A percentile compares a stretch with the other conserved stretches of the same genome.
Evolutionary conservation across 2,329 filamentous ascomycete genomes (phyloP).

Genomic region (Pseudogymnoascus sp.): DNA sequence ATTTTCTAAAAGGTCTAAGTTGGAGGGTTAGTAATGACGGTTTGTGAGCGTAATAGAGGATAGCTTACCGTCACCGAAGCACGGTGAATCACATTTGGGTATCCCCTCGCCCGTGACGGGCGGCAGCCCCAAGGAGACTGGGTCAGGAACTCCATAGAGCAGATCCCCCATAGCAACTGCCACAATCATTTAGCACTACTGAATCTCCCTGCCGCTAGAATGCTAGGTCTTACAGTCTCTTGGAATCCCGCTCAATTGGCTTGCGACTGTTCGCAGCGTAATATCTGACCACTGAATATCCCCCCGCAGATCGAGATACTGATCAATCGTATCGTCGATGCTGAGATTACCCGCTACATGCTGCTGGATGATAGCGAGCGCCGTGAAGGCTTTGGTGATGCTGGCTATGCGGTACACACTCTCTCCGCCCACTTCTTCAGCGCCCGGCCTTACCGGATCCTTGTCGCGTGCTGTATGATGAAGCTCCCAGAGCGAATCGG

Average conservation of each 20-base stretch:
- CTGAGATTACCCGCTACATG: slow-evolving; percentile 23
- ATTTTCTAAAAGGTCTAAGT: slow-evolving; percentile 4
- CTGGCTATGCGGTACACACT: slow-evolving; percentile 13
- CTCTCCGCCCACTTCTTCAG: not conserved
- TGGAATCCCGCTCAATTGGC: slow-evolving; percentile 25
- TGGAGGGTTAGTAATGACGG: not conserved
- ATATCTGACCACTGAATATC: slow-evolving; percentile 24
- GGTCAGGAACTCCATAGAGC: not conserved
- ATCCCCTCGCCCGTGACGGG: not conserved
- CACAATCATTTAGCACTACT: not conserved
- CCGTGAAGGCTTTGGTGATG: slow-evolving; percentile 19
- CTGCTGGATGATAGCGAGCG: slow-evolving; percentile 24
- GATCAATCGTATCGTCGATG: slow-evolving; percentile 23
- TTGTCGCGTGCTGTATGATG: slow-evolving; percentile 11
- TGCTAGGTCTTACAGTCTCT: slow-evolving; percentile 20
- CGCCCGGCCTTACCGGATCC: not conserved
- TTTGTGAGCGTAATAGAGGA: not conserved
- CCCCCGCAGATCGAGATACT: slow-evolving; percentile 19
- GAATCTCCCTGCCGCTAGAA: no score
- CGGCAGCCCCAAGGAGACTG: not conserved
- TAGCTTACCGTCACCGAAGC: not conserved
- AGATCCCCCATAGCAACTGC: not conserved
- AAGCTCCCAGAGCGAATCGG: slow-evolving; percentile 1
- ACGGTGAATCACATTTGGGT: slow-evolving; percentile 3
- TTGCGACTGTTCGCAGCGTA: slow-evolving; percentile 23